Conservation (phyloP, 1,139 yeast species). For the Pichia sp. region DNA sequence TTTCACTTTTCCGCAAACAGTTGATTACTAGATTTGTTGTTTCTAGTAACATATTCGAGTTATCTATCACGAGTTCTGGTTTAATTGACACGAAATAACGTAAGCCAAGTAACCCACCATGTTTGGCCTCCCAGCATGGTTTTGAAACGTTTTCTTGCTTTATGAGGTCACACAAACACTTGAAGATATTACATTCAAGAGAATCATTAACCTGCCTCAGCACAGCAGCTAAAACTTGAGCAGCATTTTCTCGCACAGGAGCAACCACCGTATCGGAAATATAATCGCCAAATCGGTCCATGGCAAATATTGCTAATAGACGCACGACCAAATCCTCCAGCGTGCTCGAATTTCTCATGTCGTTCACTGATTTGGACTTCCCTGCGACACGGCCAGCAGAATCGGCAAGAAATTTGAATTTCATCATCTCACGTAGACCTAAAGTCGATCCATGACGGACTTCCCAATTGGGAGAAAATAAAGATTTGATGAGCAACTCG, state of each 20-base stretch:
- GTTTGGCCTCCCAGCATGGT: conserved; percentile 92
- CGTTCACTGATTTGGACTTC: conserved; percentile 57
- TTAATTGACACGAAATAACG: conserved; percentile 89
- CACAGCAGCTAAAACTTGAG: conserved; percentile 89
- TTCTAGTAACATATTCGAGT: conserved; percentile 58
- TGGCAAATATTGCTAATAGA: conserved; percentile 78
- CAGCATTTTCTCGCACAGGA: conserved; percentile 95
- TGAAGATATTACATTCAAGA: conserved; percentile 56
- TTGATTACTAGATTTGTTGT: conserved; percentile 83
- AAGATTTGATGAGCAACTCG: conserved; percentile 71
- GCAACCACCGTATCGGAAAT: conserved; percentile 98
- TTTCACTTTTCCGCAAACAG: conserved; percentile 44
- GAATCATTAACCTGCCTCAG: conserved; percentile 65
- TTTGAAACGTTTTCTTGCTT: conserved; percentile 49
- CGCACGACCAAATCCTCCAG: conserved; percentile 88
- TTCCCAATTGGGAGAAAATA: conserved; percentile 90
- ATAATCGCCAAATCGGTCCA: conserved; percentile 95
- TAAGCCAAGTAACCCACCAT: conserved; percentile 95
- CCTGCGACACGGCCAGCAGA: conserved; percentile 84
- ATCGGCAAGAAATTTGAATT: conserved; percentile 60
- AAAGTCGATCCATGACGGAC: conserved; percentile 93
- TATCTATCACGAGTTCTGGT: conserved; percentile 63
- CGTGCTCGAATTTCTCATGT: conserved; percentile 58
- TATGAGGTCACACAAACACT: conserved; percentile 63
- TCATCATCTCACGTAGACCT: conserved; percentile 83